Base-by-base conservation (phyloP, 768 basidiomycete species). In the Suillus sp. region DNA sequence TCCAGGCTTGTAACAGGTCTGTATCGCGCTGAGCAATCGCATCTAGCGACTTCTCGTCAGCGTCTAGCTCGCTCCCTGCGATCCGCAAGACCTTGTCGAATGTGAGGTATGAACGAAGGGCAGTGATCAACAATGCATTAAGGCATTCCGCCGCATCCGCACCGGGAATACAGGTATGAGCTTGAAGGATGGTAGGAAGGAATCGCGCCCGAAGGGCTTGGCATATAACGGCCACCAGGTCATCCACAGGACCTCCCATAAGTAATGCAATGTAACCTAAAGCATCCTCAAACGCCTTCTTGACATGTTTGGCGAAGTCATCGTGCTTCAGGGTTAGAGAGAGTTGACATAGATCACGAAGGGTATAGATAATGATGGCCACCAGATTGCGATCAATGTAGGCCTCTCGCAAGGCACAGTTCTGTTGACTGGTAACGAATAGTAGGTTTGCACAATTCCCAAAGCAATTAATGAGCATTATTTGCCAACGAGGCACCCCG, bases 21-120 rank as follows among this genome's bases (percentile, higher is more conserved):
- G 25, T 22, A 37, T 57, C 38, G 38, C 38, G 25, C 56, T 40
- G 56, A 30, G 56, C 56, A 57, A 40, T 25, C 27, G 56, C 56
- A 57, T 57, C 56, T 40, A 57, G 38, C 37, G 56, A 57, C 30
- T 57, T 27, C 38, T 38, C 56, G 5, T 40, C 56, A 40, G 38
- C 56, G 27, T 57, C 56, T 57, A 57, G 37, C 56, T 57, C 56
- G 38, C 25, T 57, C 25, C 56, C 56, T 3, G 56, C 56, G 40
- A 57, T 57, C 18, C 56, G 56, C 37, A 57, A 57, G 40, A 57
- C 56, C 27, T 57, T 57, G 38, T 57, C 56, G 56, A 40, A 57
- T 1, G 56, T 42, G 38, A 57, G 56, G 56, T 57, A 57, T 40
- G 56, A 57, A 18, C 56, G 56, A 57, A 57, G 38, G 25, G 38